Percentiles rank a stretch among this genome's conserved stretches.
These are phyloP conservation scores for Suhomyces terraborum DNA, from an alignment of 1,139 yeast genomes.

Conservation along the genomic window DNA sequence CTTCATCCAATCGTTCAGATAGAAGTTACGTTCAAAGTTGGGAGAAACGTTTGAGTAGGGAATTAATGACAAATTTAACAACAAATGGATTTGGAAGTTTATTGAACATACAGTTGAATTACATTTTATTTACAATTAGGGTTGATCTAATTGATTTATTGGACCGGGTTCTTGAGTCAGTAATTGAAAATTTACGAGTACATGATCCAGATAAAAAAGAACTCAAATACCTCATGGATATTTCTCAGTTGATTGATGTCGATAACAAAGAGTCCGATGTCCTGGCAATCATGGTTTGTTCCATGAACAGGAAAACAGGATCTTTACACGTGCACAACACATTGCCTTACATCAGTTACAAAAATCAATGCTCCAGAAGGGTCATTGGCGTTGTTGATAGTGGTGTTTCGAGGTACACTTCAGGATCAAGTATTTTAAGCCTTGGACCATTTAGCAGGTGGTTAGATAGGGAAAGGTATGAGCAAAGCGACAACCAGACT, in stretches of 20 bases:
- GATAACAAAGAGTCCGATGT: constrained; percentile 13
- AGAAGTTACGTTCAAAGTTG: constrained; percentile 21
- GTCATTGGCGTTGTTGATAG: constrained; percentile 13
- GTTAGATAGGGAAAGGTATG: constrained; percentile 7
- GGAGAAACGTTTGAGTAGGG: constrained; percentile 29
- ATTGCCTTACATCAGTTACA: constrained; percentile 13
- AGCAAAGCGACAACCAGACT: neutral
- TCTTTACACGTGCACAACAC: constrained; percentile 25
- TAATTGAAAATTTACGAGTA: constrained; percentile 9
- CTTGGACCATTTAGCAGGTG: constrained; percentile 9
- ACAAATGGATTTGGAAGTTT: constrained; percentile 31
- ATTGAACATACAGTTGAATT: constrained; percentile 41
- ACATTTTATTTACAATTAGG: constrained; percentile 34
- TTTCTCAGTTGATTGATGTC: constrained; percentile 10
- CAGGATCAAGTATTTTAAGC: constrained; percentile 2
- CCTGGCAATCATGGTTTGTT: constrained; percentile 30
- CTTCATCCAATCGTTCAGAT: constrained; percentile 1
- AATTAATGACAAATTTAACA: constrained; percentile 28
- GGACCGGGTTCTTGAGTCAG: constrained; percentile 18
- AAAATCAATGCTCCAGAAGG: constrained; percentile 11
- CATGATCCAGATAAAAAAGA: constrained; percentile 6
- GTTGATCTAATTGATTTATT: constrained; percentile 32
- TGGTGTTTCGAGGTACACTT: constrained; percentile 11
- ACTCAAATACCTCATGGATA: constrained; percentile 8
- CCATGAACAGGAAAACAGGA: constrained; percentile 37